phyloP scores from a whole-genome alignment of 2,329 filamentous ascomycete genomes.

The Furcasterigmium furcatum region DNA sequence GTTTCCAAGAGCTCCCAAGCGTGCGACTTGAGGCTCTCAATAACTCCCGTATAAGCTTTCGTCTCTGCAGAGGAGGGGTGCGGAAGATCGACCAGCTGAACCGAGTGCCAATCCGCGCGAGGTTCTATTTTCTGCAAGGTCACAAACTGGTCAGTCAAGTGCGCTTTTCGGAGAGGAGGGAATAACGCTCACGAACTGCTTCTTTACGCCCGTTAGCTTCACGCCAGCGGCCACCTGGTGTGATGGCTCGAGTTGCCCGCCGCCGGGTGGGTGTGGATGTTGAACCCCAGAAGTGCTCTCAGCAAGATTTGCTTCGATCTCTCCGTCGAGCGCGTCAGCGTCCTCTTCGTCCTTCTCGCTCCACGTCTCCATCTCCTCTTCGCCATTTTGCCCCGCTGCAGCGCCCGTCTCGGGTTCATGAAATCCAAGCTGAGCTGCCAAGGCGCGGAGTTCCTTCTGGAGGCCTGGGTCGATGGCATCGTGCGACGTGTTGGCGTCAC shows the following conservation, averaged over 20 bases:
- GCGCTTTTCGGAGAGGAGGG: not conserved
- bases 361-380: slow-evolving; percentile 33
- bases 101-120: slow-evolving; percentile 54
- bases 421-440: slow-evolving; percentile 12
- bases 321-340: slow-evolving; percentile 22
- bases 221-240: too few relatives aligned
- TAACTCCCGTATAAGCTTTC: slow-evolving; percentile 36
- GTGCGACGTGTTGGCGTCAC: slow-evolving; percentile 1
- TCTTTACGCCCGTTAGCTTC: slow-evolving; percentile 22
- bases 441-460: slow-evolving; percentile 7
- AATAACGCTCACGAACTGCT: slow-evolving; percentile 17
- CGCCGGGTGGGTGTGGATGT: slow-evolving; percentile 30
- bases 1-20: slow-evolving; percentile 72
- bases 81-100: slow-evolving; percentile 39
- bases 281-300: slow-evolving; percentile 16
- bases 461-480: slow-evolving; percentile 7
- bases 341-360: slow-evolving; percentile 25
- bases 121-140: slow-evolving; percentile 53
- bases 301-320: slow-evolving; percentile 19
- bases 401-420: slow-evolving; percentile 7
- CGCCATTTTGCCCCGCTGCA: slow-evolving; percentile 17
- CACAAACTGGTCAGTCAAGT: slow-evolving; percentile 1
- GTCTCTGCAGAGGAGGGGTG: slow-evolving; percentile 40
- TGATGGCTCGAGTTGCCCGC: too few relatives aligned
- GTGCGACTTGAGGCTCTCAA: slow-evolving; percentile 60